A percentile compares a stretch with the other conserved stretches of the same genome.
Evolutionary conservation across 306 rosid species (phyloP).

Genomic region (Erythrophleum fordii): DNA sequence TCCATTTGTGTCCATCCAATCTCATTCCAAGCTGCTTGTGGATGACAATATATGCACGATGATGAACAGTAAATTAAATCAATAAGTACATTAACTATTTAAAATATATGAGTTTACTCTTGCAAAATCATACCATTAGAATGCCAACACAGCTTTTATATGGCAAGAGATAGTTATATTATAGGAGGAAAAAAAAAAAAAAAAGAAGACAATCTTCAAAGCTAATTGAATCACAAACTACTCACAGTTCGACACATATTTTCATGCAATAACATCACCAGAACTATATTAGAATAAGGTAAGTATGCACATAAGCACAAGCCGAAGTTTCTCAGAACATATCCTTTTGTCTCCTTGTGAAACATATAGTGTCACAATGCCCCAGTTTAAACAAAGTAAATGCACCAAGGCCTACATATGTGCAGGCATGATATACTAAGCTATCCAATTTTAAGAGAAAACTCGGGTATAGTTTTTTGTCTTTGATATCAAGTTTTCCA

Average conservation of each 20-base stretch:
- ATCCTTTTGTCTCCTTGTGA: background rate
- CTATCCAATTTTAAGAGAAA: background rate
- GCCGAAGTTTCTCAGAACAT: background rate
- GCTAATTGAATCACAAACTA: conserved; percentile 5
- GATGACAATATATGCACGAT: conserved; percentile 9
- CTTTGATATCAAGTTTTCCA: no score
- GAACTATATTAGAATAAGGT: background rate
- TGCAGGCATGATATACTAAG: conserved; percentile 10
- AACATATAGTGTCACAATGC: conserved; percentile 8
- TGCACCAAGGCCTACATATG: background rate
- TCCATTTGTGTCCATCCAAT: background rate
- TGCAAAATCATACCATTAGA: conserved; percentile 15
- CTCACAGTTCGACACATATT: background rate
- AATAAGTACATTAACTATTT: background rate
- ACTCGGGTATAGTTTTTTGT: no score
- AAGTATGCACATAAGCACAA: conserved; percentile 20
- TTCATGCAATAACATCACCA: conserved; percentile 23
- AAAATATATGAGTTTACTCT: background rate
- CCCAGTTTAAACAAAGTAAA: conserved; percentile 4
- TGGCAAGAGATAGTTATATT: conserved; percentile 1
- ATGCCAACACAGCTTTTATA: conserved; percentile 1
- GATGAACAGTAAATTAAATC: conserved; percentile 19
- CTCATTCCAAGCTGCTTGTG: background rate
- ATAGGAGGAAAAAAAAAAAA: background rate
- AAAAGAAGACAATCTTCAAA: conserved; percentile 13